Evolutionary conservation across 2,329 filamentous ascomycete genomes (phyloP).

Genomic region (Pyrenophora teres): DNA sequence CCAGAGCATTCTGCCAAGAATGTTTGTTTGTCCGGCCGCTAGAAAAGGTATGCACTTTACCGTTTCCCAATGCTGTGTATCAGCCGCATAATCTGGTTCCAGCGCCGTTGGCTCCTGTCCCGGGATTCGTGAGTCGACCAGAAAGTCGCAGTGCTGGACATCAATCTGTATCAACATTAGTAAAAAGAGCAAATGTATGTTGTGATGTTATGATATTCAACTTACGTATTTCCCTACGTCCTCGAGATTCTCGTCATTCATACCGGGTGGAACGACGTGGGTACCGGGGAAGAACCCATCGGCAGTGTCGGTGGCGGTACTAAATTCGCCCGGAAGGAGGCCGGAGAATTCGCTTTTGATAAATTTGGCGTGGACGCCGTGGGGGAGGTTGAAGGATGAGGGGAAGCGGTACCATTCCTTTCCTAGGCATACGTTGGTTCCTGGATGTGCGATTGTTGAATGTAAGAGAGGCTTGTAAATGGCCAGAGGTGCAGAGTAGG

Average conservation of each 20-base stretch:
- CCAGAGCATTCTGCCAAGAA: constrained; percentile 80
- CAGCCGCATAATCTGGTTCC: constrained; percentile 80
- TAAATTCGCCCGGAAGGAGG: constrained; percentile 87
- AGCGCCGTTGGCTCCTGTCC: constrained; percentile 62
- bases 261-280: constrained; percentile 77
- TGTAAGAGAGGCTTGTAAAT: constrained; percentile 70
- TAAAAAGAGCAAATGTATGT: not conserved
- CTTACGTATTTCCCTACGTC: constrained; percentile 83
- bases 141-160: constrained; percentile 74
- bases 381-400: constrained; percentile 86
- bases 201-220: constrained; percentile 8
- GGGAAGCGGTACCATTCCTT: constrained; percentile 99
- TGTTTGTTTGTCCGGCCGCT: constrained; percentile 73
- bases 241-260: constrained; percentile 91
- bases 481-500: constrained; percentile 78
- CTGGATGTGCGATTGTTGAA: constrained; percentile 59
- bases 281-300: constrained; percentile 77
- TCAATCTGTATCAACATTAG: constrained; percentile 57
- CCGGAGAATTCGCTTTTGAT: constrained; percentile 88
- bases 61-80: constrained; percentile 76
- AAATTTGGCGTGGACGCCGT: constrained; percentile 84
- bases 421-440: constrained; percentile 80
- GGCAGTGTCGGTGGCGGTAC: constrained; percentile 67
- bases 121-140: constrained; percentile 86
- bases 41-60: constrained; percentile 79